These are phyloP conservation scores for Dactylellina cionopaga DNA, from an alignment of 2,329 filamentous ascomycete genomes.

Conservation along the genomic window DNA sequence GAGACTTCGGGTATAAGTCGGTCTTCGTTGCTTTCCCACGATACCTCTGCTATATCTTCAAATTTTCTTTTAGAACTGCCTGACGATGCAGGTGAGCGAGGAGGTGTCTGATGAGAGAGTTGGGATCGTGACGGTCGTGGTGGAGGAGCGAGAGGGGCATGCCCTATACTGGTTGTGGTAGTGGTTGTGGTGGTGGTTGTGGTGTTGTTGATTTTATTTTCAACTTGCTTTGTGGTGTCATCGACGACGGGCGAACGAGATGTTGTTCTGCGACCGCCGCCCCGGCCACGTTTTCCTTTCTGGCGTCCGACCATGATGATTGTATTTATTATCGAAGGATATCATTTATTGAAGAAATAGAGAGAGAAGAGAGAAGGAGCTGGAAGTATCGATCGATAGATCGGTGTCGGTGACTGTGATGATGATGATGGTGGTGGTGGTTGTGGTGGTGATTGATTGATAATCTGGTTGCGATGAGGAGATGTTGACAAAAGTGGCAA, in stretches of 20 bases:
- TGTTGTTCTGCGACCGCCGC: slow-evolving; percentile 20
- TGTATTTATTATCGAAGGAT: not conserved
- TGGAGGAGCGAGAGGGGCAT: slow-evolving; percentile 32
- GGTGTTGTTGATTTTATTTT: not conserved
- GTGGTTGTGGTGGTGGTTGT: not conserved
- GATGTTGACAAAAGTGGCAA: too few species aligned
- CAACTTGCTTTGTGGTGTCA: slow-evolving; percentile 15
- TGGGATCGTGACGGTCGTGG: not conserved
- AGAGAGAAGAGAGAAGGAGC: not conserved
- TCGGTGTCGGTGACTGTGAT: not conserved
- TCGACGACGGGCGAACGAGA: slow-evolving; percentile 32
- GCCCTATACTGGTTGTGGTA: not conserved
- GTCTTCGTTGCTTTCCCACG: slow-evolving; percentile 24
- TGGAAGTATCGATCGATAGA: not conserved
- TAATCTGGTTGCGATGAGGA: too few species aligned
- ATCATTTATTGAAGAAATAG: slow-evolving; percentile 36
- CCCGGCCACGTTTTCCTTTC: slow-evolving; percentile 35
- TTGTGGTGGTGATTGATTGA: slow-evolving; percentile 11
- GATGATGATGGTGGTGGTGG: slow-evolving; percentile 12
- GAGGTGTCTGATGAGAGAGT: slow-evolving; percentile 1
- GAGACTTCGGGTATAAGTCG: slow-evolving; percentile 24
- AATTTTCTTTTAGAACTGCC: slow-evolving; percentile 38
- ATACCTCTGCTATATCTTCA: slow-evolving; percentile 39
- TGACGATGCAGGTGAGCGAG: slow-evolving; percentile 22
- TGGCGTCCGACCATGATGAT: slow-evolving; percentile 40